Conservation (phyloP, 148 eudicot species). For the Rhododendron vialii region DNA sequence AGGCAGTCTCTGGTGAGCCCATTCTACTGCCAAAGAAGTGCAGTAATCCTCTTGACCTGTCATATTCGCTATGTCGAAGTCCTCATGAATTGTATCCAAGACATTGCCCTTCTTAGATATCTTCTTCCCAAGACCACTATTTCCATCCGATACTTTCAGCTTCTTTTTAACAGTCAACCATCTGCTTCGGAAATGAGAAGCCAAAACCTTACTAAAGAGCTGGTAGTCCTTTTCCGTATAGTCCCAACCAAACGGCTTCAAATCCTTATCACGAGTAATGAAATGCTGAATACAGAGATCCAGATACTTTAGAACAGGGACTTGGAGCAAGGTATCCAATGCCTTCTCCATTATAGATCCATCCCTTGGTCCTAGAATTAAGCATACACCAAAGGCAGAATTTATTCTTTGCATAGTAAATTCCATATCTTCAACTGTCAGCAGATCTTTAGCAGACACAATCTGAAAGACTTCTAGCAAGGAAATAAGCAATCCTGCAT, state of each 20-base stretch:
- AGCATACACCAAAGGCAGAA: conserved; percentile 45
- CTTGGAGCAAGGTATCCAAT: conserved; percentile 45
- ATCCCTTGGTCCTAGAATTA: conserved; percentile 60
- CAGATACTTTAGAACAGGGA: conserved; percentile 57
- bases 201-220: conserved; percentile 40
- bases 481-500: conserved; percentile 49
- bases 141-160: conserved; percentile 26
- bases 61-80: conserved; percentile 25
- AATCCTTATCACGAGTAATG: conserved; percentile 25
- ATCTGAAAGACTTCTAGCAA: conserved; percentile 44
- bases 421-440: conserved; percentile 32
- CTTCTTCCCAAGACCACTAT: conserved; percentile 13
- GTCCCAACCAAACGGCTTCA: conserved; percentile 33
- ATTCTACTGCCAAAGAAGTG: conserved; percentile 52
- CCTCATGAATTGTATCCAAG: conserved; percentile 78
- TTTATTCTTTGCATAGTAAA: conserved; percentile 36
- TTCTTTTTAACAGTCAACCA: conserved; percentile 68
- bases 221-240: conserved; percentile 54
- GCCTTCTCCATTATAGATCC: conserved; percentile 42
- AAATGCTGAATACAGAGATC: conserved; percentile 39
- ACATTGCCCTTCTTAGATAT: conserved; percentile 17
- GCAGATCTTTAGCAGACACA: conserved; percentile 18
- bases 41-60: conserved; percentile 16
- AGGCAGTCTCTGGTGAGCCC: conserved; percentile 92
- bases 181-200: conserved; percentile 64